Evolutionary conservation across 2,329 filamentous ascomycete species (phyloP).

Genomic region (Alternaria brassicae): DNA sequence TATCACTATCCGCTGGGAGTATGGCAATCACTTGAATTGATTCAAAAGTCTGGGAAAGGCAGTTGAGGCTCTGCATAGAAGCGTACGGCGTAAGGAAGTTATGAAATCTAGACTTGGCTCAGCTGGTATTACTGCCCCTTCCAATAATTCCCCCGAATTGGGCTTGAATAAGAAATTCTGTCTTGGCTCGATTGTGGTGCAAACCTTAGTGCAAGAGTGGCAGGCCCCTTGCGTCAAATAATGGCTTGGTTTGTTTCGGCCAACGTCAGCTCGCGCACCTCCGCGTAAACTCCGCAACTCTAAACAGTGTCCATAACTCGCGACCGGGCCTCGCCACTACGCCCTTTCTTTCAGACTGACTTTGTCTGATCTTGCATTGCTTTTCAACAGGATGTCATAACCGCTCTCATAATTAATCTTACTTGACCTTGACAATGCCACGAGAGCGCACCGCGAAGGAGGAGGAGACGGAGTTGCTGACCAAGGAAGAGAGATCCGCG

Average conservation of each 20-base stretch:
- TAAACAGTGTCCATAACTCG: slow-evolving; percentile 15
- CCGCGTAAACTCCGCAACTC: slow-evolving; percentile 37
- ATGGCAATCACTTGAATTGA: slow-evolving; percentile 3
- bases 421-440: slow-evolving; percentile 38
- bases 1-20: background rate
- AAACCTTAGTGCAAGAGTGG: slow-evolving; percentile 9
- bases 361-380: background rate
- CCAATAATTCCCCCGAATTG: slow-evolving; percentile 21
- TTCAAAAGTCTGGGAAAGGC: background rate
- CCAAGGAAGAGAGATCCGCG: slow-evolving; percentile 40
- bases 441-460: slow-evolving; percentile 46
- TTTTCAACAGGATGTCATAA: slow-evolving; percentile 26
- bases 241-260: slow-evolving; percentile 42
- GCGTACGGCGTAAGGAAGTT: background rate
- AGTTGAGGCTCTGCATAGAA: background rate
- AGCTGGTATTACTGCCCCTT: background rate
- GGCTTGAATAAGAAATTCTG: slow-evolving; percentile 37
- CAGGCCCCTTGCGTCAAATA: slow-evolving; percentile 29
- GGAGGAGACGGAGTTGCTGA: slow-evolving; percentile 57
- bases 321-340: slow-evolving; percentile 12
- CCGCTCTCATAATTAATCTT: background rate
- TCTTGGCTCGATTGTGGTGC: slow-evolving; percentile 34
- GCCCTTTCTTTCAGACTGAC: background rate
- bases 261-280: slow-evolving; percentile 34
- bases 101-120: slow-evolving; percentile 1